phyloP scores from a whole-genome alignment of 2,329 filamentous ascomycete species.

The Trichoderma endophyticum region DNA sequence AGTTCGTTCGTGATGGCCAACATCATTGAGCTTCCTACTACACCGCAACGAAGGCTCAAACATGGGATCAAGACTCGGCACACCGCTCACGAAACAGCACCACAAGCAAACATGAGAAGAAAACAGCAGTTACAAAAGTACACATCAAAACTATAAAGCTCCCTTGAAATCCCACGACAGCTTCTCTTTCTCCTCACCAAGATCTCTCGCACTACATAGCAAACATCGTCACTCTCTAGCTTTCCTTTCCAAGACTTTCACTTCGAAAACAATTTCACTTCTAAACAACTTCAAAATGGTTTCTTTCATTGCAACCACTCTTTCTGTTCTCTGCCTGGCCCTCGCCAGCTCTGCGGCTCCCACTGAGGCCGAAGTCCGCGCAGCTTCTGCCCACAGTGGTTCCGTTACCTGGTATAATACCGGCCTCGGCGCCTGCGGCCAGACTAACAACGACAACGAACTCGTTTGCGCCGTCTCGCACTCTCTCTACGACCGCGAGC shows the following conservation, averaged over 20 bases:
- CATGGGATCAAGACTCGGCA: not conserved
- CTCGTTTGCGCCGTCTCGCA: constrained; percentile 65
- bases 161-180: not conserved
- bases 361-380: not conserved
- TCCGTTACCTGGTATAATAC: constrained; percentile 57
- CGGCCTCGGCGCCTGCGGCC: constrained; percentile 66
- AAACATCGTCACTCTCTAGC: not conserved
- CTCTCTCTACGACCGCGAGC: constrained; percentile 60
- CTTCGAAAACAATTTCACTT: not conserved
- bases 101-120: not conserved
- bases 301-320: not conserved
- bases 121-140: not conserved
- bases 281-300: constrained; percentile 8
- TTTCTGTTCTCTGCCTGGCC: constrained; percentile 13
- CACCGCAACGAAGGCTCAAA: not conserved
- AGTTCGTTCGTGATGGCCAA: not conserved
- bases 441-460: constrained; percentile 51
- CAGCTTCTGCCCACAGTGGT: constrained; percentile 8
- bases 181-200: not conserved
- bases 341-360: constrained; percentile 13
- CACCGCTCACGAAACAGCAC: not conserved
- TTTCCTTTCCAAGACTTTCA: not conserved
- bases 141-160: constrained; percentile 4
- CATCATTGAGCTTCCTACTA: not conserved
- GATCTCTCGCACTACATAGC: not conserved